phyloP scores from a whole-genome alignment of 106 monocot species.

The Apostasia ramifera region DNA sequence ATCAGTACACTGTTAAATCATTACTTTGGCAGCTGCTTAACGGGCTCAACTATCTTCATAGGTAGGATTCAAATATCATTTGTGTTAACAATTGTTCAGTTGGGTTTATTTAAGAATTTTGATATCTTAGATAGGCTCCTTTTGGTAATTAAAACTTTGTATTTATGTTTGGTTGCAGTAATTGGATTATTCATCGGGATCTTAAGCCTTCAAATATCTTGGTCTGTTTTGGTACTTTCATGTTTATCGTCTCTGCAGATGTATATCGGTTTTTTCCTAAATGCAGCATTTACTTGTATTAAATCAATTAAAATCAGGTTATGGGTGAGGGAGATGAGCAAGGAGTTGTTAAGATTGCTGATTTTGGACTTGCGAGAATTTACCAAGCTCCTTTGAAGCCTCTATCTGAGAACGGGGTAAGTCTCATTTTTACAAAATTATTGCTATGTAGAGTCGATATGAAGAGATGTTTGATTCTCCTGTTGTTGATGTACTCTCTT shows the following conservation, averaged over 20 bases:
- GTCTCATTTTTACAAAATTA: not conserved
- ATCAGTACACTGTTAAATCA: constrained; percentile 93
- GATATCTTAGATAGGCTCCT: not conserved
- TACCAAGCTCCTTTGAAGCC: constrained; percentile 99
- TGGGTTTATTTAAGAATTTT: not conserved
- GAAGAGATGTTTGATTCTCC: not conserved
- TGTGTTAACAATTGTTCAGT: not conserved
- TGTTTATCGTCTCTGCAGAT: not conserved
- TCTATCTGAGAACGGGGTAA: constrained; percentile 94
- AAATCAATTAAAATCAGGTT: constrained; percentile 47
- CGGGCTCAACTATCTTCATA: constrained; percentile 98
- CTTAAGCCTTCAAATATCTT: constrained; percentile 98
- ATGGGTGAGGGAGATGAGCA: constrained; percentile 99
- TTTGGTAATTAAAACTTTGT: not conserved
- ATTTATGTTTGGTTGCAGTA: constrained; percentile 45
- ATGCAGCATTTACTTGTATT: constrained; percentile 5
- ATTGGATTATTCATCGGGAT: constrained; percentile 99
- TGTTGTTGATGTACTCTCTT: not conserved
- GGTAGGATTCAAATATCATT: constrained; percentile 27
- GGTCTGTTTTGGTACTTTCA: constrained; percentile 33
- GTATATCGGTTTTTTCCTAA: constrained; percentile 2
- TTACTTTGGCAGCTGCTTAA: constrained; percentile 99
- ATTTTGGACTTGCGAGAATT: constrained; percentile 99
- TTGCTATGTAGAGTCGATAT: not conserved
- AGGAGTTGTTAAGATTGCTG: constrained; percentile 96